Evolutionary conservation across 345 rosid species (phyloP), one percentile per base, ranked within the genome.

Genomic region (Fremontodendron californicum): DNA sequence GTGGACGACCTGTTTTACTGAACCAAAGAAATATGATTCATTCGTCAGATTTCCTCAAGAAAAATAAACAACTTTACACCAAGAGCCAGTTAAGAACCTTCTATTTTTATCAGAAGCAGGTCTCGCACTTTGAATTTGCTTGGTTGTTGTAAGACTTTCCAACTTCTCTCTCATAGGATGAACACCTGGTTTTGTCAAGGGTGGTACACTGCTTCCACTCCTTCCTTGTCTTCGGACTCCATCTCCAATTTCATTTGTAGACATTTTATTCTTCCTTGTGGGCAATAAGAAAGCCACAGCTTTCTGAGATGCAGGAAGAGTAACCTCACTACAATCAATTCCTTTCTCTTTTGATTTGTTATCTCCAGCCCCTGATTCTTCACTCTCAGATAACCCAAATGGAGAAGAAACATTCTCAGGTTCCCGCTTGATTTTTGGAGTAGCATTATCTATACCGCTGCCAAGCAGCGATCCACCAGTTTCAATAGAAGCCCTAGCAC

Each of bases 1-100:
- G 97, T 66, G 97, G 96, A 66, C 94, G 93, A 40, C 99, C 98
- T 40, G 87, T 80, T 84, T 92, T 96, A 87, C 99, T 93, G 90
- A 76, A 80, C 73, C 57, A 81, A 74, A 82, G 73, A 55, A 81
- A 75, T 23, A 74, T 45, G 49, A 69, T 45, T 75, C 43, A 48
- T 55, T 78, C 33, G 1, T 37, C 27, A 76, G 71, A 31, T 57
- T 73, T 54, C 11, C 55, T 45, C 55, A 45, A 45, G 54, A 15
- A 2, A 68, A 11, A 27, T 27, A 46, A 45, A 45, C 39, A 45
- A 45, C 12, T 25, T 45, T 15, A 25, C 15, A 69, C 6, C 11
- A 45, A 45, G 39, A 69, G 21, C 39, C 39, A 45, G 39, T 25
- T 82, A 71, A 70, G 77, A 68, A 92, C 99, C 97, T 91, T 91